These are phyloP conservation scores for Caloboletus firmus DNA, from an alignment of 1,284 basidiomycete species.

Conservation along the genomic window DNA sequence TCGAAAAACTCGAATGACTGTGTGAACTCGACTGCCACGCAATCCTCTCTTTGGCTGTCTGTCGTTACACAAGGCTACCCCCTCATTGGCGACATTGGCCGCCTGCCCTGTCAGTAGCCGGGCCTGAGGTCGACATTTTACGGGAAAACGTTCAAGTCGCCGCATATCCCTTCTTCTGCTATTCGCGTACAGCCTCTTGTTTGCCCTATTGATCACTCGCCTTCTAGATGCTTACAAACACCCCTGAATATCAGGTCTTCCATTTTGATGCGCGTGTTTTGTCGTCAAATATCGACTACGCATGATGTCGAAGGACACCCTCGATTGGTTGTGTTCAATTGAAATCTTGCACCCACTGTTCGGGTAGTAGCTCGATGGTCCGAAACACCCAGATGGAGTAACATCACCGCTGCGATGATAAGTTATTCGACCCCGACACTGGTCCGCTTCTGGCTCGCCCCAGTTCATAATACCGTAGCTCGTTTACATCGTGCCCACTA, in stretches of 20 bases:
- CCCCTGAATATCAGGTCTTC: conserved; percentile 34
- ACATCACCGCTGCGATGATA: conserved; percentile 7
- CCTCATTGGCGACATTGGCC: conserved; percentile 9
- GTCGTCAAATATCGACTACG: conserved; percentile 34
- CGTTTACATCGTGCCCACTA: conserved; percentile 12
- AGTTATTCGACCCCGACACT: conserved; percentile 3
- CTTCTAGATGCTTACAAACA: conserved; percentile 22
- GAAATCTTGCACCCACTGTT: conserved; percentile 12
- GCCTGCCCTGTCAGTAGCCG: conserved; percentile 1
- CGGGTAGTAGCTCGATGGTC: conserved; percentile 1
- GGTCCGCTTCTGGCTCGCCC: conserved; percentile 10
- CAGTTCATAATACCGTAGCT: background rate
- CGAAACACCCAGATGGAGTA: conserved; percentile 14
- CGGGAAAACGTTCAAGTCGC: conserved; percentile 17
- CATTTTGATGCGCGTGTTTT: conserved; percentile 39
- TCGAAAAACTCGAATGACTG: conserved; percentile 25
- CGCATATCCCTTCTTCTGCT: conserved; percentile 12
- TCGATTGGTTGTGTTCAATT: conserved; percentile 19
- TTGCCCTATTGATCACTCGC: conserved; percentile 14
- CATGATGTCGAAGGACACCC: conserved; percentile 28
- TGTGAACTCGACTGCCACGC: conserved; percentile 21
- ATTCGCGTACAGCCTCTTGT: conserved; percentile 30
- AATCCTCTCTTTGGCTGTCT: conserved; percentile 1
- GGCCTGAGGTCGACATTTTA: conserved; percentile 12
- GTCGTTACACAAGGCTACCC: conserved; percentile 9